A percentile compares a stretch with the other conserved stretches of the same genome.
These are phyloP conservation scores for Hypoxylon fuscum DNA, from an alignment of 495 filamentous ascomycete genomes.

Conservation along the genomic window DNA sequence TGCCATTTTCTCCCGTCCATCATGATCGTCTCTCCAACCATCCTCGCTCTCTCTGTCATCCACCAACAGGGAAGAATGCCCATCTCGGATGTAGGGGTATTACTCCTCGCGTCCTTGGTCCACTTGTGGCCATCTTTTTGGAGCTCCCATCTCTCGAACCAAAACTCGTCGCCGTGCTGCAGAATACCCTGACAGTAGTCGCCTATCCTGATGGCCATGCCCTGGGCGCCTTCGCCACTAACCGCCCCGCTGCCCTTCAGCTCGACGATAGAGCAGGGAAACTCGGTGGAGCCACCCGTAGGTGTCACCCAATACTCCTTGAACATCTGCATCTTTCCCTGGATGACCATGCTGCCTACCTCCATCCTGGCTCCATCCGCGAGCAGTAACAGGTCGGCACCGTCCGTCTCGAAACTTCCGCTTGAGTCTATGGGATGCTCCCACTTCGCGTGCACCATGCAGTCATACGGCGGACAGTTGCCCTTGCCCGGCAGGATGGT, in stretches of 20 bases:
- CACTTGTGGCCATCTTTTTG: neutral
- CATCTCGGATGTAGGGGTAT: neutral
- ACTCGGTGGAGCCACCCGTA: neutral
- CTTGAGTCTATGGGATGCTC: conserved; percentile 7
- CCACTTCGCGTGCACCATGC: conserved; percentile 11
- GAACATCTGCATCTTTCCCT: conserved; percentile 12
- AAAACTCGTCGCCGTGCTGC: conserved; percentile 6
- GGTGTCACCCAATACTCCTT: conserved; percentile 15
- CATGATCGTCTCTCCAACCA: neutral
- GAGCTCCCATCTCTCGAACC: conserved; percentile 15
- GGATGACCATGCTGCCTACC: conserved; percentile 8
- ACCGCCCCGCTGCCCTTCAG: neutral
- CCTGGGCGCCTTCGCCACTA: neutral
- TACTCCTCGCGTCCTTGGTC: neutral
- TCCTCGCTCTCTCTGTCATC: neutral
- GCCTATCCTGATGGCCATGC: conserved; percentile 13
- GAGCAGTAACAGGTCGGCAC: conserved; percentile 8
- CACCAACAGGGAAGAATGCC: conserved; percentile 4
- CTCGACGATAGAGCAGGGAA: neutral
- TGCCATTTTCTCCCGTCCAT: neutral
- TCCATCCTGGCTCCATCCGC: conserved; percentile 3
- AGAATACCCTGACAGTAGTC: conserved; percentile 12
- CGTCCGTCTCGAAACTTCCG: conserved; percentile 9
- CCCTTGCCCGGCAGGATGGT: neutral
- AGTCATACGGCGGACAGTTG: conserved; percentile 2